Evolutionary conservation across 176 grass and related monocot species (phyloP).

Genomic region (Oryza punctata): DNA sequence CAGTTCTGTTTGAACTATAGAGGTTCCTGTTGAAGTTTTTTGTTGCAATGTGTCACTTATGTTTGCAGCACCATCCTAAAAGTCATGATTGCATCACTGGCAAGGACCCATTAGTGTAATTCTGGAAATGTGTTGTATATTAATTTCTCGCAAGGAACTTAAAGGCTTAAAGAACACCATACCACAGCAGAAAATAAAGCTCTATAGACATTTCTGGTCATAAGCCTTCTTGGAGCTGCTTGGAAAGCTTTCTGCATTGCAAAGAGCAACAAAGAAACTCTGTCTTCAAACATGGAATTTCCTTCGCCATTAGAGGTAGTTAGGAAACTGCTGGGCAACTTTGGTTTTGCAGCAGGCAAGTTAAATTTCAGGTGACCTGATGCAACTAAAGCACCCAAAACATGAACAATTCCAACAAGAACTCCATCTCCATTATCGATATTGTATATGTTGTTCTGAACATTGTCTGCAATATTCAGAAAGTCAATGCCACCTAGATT

Average conservation of each 20-base stretch:
- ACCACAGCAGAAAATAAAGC: constrained; percentile 70
- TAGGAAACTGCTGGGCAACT: constrained; percentile 49
- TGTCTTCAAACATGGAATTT: constrained; percentile 83
- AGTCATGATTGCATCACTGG: background rate
- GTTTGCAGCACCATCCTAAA: background rate
- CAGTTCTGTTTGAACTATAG: background rate
- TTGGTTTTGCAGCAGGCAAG: constrained; percentile 40
- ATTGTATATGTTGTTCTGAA: constrained; percentile 71
- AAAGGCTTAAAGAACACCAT: constrained; percentile 38
- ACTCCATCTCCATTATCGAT: constrained; percentile 80
- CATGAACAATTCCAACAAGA: constrained; percentile 73
- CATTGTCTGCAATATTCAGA: constrained; percentile 65
- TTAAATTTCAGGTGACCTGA: constrained; percentile 74
- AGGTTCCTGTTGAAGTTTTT: background rate
- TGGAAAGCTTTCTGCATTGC: constrained; percentile 85
- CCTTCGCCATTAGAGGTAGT: constrained; percentile 56
- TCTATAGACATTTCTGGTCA: constrained; percentile 80
- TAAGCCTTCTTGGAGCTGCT: constrained; percentile 63
- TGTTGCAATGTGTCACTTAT: background rate
- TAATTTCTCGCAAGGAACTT: background rate
- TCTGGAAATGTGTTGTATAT: constrained; percentile 31
- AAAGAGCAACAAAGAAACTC: constrained; percentile 72
- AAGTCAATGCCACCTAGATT: constrained; percentile 62
- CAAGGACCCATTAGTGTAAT: constrained; percentile 21
- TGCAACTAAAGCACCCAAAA: constrained; percentile 74